Conservation (phyloP, 1,284 basidiomycete species). For the Neolentinus lepideus region DNA sequence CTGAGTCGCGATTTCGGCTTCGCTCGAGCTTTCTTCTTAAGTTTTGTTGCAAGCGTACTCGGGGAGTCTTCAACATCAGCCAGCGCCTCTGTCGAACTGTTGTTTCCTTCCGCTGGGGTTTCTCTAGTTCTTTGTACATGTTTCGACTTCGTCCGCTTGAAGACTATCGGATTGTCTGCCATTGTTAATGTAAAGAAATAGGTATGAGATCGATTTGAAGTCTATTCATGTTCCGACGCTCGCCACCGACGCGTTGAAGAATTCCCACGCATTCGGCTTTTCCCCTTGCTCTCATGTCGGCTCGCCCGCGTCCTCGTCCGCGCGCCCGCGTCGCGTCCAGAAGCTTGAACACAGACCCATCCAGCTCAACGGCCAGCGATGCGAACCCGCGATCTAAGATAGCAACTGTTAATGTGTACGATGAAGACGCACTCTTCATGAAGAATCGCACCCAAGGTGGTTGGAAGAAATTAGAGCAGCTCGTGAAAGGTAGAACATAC, state of each 20-base stretch:
- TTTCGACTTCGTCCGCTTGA: constrained; percentile 56
- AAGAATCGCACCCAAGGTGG: constrained; percentile 47
- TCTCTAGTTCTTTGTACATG: constrained; percentile 41
- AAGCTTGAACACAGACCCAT: constrained; percentile 9
- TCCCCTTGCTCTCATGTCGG: constrained; percentile 25
- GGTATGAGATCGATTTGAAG: too few relatives aligned
- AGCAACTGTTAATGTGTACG: constrained; percentile 25
- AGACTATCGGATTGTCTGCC: constrained; percentile 27
- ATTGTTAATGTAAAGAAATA: constrained; percentile 13
- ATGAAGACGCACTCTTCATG: constrained; percentile 62
- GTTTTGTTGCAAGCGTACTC: constrained; percentile 49
- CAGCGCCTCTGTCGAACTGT: constrained; percentile 15
- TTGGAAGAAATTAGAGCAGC: constrained; percentile 51
- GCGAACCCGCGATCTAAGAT: neutral
- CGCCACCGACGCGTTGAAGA: constrained; percentile 2
- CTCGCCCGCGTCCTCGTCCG: constrained; percentile 42
- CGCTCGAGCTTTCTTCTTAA: constrained; percentile 59
- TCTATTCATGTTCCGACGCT: neutral
- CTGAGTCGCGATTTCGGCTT: constrained; percentile 67
- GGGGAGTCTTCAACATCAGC: constrained; percentile 32
- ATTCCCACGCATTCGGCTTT: constrained; percentile 40
- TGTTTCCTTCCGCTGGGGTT: constrained; percentile 26
- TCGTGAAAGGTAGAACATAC: constrained; percentile 36
- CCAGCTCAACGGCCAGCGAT: constrained; percentile 9
- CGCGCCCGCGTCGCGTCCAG: constrained; percentile 31